Evolutionary conservation across 2,329 filamentous ascomycete genomes (phyloP), one percentile per base, ranked within the genome.

Genomic region (Calonectria henricotiae): DNA sequence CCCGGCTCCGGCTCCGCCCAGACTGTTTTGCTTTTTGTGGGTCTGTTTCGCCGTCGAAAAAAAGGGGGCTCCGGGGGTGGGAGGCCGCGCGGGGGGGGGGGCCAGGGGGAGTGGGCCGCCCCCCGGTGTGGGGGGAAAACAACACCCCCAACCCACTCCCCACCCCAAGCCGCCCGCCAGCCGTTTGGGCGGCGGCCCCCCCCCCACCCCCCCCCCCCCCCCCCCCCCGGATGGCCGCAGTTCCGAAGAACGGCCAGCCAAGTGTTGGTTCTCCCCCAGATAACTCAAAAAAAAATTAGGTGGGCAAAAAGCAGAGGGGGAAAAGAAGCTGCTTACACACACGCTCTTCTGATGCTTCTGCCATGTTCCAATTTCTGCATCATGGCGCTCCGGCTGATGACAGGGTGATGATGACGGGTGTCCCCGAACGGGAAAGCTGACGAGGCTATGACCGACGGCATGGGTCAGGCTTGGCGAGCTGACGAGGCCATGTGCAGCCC

Each of bases 341-440:
- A 8, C 2, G 17, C 17, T 43, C 39, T 41, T 17, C 12, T 17
- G 13, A 8, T 20, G 5, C 41, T n/a, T 20, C 41, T 20, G 41
- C 39, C 41, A 43, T 43, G 41, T n/a, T 13, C 41, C 41, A 6
- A 43, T 43, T n/a, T 1, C 17, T 43, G 41, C 41, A 43, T 15
- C 41, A n/a, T 43, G 41, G 41, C 41, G 41, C n/a, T 20, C 20
- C 15, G 41, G 61, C 62, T 65, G 67, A 65, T 55, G 17, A 20
- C 35, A 15, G 37, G 9, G 64, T 37, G 17, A 39, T 55, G 37
- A 63, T 68, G 67, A 69, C 49, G 51, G 37, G 15, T 30, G 27
- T 37, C 27, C 62, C 54, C 39, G 54, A 69, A 65, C 23, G 44
- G 67, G 67, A 55, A 65, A 46, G 62, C 67, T 69, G 67, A 69